Evolutionary conservation across 1,284 basidiomycete genomes (phyloP), one percentile per base, ranked within the genome.

Genomic region (Phlebopus sp.): DNA sequence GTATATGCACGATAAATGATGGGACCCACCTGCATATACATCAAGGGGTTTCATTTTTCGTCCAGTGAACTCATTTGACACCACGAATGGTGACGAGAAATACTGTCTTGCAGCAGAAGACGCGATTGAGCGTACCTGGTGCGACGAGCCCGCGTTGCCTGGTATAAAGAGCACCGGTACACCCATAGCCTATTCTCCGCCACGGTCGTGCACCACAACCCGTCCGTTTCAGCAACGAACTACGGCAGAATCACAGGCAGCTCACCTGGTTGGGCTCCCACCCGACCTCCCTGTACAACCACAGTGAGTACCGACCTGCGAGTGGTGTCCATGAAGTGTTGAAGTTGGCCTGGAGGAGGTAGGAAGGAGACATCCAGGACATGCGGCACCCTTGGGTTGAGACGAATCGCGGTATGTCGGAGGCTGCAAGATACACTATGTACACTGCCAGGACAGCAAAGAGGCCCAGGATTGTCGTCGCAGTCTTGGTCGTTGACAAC

Each of bases 351-450:
- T 86, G 85, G 30, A 86, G 76, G 34, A 90, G 69, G 67, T 98
- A 99, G 5, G 87, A 87, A 1, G 95, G 96, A 4, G 81, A 90
- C 97, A 99, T 99, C 76, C 85, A 94, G 51, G 92, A 93, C 96
- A 99, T 99, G 46, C 91, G 84, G 69, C 96, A 99, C 78, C 88
- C 88, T 75, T 91, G 87, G 4, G 87, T 86, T 3, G 86, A 88
- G 41, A 86, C 64, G 40, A 63, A 68, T 27, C 63, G 55, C 21
- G 69, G 62, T 25, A 74, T 63, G 54, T 77, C 70, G 14, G 62
- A 60, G 32, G 61, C 68, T 29, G 77, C 69, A 37, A 64, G 59
- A 53, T 74, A 77, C 34, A 72, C 69, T 1, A 70, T 40, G 19
- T 66, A 57, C 4, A 66, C 49, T 30, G 62, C 53, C 36, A 62